Evolutionary conservation across 179 eudicot genomes (phyloP).

Genomic region (Corrigiola litoralis): DNA sequence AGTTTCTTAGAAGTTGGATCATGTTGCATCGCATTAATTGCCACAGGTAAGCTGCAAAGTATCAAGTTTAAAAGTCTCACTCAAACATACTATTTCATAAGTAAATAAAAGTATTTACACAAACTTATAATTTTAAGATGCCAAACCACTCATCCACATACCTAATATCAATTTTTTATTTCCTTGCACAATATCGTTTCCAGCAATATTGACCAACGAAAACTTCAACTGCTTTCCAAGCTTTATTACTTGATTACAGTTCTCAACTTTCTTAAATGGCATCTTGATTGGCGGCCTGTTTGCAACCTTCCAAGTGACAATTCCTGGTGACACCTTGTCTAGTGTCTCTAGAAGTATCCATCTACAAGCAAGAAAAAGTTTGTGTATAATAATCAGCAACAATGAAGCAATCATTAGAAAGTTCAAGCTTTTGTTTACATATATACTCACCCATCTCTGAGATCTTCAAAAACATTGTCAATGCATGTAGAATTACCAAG

Average conservation of each 20-base stretch:
- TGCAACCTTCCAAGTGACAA: constrained; percentile 86
- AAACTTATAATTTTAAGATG: neutral
- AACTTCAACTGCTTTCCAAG: constrained; percentile 90
- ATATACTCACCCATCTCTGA: constrained; percentile 84
- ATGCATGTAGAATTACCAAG: constrained; percentile 73
- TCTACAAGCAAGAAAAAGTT: constrained; percentile 34
- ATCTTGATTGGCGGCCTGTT: constrained; percentile 88
- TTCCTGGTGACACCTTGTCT: constrained; percentile 85
- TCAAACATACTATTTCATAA: neutral
- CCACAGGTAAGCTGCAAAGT: constrained; percentile 79
- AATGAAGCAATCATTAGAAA: neutral
- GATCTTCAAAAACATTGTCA: constrained; percentile 90
- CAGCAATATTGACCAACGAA: constrained; percentile 91
- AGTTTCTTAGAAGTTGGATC: constrained; percentile 79
- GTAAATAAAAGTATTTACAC: neutral
- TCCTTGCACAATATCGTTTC: constrained; percentile 94
- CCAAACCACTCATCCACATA: constrained; percentile 21
- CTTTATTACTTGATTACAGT: constrained; percentile 91
- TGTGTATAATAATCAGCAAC: neutral
- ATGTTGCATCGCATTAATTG: constrained; percentile 90
- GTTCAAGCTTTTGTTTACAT: constrained; percentile 1
- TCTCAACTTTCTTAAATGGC: constrained; percentile 95
- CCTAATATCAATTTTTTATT: constrained; percentile 87
- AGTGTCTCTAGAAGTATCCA: constrained; percentile 88
- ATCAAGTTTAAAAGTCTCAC: neutral